Evolutionary conservation across 2,329 filamentous ascomycete species (phyloP).

Genomic region (Fusarium keratoplasticum): DNA sequence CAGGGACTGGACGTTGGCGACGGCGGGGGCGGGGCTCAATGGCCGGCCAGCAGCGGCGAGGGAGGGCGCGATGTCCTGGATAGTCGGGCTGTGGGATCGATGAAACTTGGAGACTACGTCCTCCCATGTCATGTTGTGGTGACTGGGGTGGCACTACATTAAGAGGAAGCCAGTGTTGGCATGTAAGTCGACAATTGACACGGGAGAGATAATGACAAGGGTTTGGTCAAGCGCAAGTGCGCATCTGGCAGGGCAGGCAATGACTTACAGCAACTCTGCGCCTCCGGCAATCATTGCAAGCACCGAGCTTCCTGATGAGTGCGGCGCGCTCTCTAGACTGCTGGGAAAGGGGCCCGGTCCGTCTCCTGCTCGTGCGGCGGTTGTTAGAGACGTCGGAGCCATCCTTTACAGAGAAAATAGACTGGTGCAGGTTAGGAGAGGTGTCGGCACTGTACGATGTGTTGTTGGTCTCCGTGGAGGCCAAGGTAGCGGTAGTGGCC

Average conservation of each 20-base stretch:
- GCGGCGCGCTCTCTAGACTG: conserved; percentile 70
- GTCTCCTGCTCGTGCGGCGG: conserved; percentile 67
- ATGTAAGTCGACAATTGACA: conserved; percentile 20
- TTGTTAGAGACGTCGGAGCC: conserved; percentile 64
- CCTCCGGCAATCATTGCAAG: conserved; percentile 66
- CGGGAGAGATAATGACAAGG: neutral
- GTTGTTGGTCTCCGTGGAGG: conserved; percentile 60
- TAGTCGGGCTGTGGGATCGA: conserved; percentile 62
- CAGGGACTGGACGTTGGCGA: conserved; percentile 51
- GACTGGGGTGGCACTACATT: conserved; percentile 67
- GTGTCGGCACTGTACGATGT: conserved; percentile 65
- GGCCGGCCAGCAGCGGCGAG: conserved; percentile 55
- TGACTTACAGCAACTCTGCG: conserved; percentile 69
- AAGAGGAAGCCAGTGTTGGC: conserved; percentile 28
- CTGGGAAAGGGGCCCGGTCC: conserved; percentile 69
- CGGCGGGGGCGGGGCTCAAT: conserved; percentile 58
- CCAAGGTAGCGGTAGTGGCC: conserved; percentile 57
- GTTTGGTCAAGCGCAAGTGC: neutral
- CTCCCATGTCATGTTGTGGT: conserved; percentile 72
- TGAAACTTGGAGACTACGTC: conserved; percentile 66
- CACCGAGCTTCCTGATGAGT: conserved; percentile 69
- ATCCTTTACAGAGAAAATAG: conserved; percentile 67
- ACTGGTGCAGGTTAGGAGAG: conserved; percentile 62
- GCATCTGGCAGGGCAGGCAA: neutral
- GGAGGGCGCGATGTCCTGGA: conserved; percentile 61